These are phyloP conservation scores for Gymnopilus dilepis DNA, from an alignment of 768 basidiomycete species.

Conservation along the genomic window DNA sequence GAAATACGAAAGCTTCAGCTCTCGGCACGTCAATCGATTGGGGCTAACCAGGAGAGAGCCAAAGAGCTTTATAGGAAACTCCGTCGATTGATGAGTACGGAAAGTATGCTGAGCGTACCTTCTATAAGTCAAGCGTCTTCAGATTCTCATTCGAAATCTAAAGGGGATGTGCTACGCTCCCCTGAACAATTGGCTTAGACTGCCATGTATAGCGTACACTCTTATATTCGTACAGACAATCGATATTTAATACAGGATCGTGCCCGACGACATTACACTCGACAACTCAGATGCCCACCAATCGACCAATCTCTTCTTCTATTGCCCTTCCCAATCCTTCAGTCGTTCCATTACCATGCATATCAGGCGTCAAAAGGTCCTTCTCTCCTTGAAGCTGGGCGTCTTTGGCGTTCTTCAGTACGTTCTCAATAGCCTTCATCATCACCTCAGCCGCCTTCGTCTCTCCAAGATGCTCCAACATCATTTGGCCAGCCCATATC, in stretches of 20 bases:
- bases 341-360: slow-evolving; percentile 44
- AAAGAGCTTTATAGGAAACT: not conserved
- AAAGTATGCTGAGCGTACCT: no score
- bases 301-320: slow-evolving; percentile 26
- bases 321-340: slow-evolving; percentile 38
- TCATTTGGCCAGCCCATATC: slow-evolving; percentile 64
- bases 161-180: no score
- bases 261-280: no score
- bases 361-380: slow-evolving; percentile 42
- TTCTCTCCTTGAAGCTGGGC: slow-evolving; percentile 29
- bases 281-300: not conserved
- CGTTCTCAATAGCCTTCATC: slow-evolving; percentile 46
- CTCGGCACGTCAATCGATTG: not conserved
- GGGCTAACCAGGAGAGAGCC: not conserved
- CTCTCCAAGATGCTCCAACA: slow-evolving; percentile 49
- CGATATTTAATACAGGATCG: no score
- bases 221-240: no score
- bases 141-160: no score
- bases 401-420: slow-evolving; percentile 35
- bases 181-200: no score
- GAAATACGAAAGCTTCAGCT: not conserved
- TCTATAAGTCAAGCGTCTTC: no score
- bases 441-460: slow-evolving; percentile 43
- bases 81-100: not conserved
- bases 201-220: no score